phyloP scores from a whole-genome alignment of 768 basidiomycete genomes.

The Boletales sp. region DNA sequence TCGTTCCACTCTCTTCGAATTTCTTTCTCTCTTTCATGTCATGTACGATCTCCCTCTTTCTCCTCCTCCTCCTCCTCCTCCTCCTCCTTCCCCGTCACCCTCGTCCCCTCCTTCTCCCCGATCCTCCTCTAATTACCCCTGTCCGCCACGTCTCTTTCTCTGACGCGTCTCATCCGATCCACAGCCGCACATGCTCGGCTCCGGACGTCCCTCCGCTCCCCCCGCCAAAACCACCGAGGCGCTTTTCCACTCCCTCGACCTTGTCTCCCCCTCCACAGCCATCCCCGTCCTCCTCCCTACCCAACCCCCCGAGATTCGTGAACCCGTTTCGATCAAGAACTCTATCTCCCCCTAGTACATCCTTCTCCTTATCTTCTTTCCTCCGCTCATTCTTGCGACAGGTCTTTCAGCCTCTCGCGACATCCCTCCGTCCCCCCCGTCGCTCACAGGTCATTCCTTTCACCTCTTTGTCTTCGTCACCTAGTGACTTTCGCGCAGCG shows the following conservation, averaged over 20 bases:
- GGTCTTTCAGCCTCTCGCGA: background rate
- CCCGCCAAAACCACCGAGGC: too few relatives aligned
- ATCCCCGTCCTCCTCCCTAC: too few relatives aligned
- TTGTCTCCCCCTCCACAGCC: too few relatives aligned
- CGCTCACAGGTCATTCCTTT: background rate
- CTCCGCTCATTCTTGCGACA: background rate
- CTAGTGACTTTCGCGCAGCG: background rate
- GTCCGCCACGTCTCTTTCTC: too few relatives aligned
- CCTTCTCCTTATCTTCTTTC: conserved; percentile 1
- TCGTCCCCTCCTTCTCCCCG: conserved; percentile 13
- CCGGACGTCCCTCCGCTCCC: too few relatives aligned
- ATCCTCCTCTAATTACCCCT: too few relatives aligned
- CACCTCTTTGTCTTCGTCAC: background rate
- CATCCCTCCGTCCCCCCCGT: too few relatives aligned
- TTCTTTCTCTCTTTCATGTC: background rate
- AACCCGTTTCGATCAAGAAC: too few relatives aligned
- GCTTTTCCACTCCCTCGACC: too few relatives aligned
- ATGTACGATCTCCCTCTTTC: conserved; percentile 2
- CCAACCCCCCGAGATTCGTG: background rate
- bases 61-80: background rate
- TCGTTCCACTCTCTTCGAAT: conserved; percentile 22
- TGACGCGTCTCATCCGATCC: too few relatives aligned
- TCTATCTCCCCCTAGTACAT: background rate
- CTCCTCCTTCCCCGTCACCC: background rate
- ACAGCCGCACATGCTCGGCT: too few relatives aligned